phyloP scores from a whole-genome alignment of 2,329 filamentous ascomycete genomes.

The Aspergillus niger region DNA sequence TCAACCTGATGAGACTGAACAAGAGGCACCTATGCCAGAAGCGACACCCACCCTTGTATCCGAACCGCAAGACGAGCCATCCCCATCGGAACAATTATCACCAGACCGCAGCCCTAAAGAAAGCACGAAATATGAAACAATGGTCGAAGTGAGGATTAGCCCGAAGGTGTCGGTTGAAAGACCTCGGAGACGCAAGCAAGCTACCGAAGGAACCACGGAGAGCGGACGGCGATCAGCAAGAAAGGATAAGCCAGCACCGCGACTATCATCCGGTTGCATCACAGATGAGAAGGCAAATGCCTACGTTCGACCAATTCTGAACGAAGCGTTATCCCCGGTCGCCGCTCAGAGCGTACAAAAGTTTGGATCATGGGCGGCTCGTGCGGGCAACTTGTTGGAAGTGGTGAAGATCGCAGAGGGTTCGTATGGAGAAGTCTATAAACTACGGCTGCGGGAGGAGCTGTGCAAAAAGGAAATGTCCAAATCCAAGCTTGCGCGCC shows the following conservation, averaged over 20 bases:
- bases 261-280: conserved; percentile 37
- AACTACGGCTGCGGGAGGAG: conserved; percentile 49
- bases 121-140: conserved; percentile 23
- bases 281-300: conserved; percentile 35
- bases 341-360: conserved; percentile 41
- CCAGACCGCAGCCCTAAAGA: background rate
- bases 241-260: conserved; percentile 23
- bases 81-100: conserved; percentile 1
- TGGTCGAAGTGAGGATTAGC: conserved; percentile 34
- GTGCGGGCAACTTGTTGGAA: conserved; percentile 41
- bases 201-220: conserved; percentile 2
- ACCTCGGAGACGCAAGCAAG: background rate
- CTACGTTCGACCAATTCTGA: conserved; percentile 41
- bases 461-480: conserved; percentile 37
- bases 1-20: background rate
- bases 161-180: background rate
- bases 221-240: conserved; percentile 15
- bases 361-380: conserved; percentile 43
- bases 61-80: conserved; percentile 1
- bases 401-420: conserved; percentile 66
- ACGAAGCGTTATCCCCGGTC: conserved; percentile 39
- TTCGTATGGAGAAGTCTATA: conserved; percentile 67
- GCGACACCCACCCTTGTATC: background rate
- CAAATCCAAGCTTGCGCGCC: conserved; percentile 40
- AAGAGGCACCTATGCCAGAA: background rate